These are phyloP conservation scores for Leccinum uliginosum DNA, from an alignment of 768 basidiomycete species.

Conservation along the genomic window DNA sequence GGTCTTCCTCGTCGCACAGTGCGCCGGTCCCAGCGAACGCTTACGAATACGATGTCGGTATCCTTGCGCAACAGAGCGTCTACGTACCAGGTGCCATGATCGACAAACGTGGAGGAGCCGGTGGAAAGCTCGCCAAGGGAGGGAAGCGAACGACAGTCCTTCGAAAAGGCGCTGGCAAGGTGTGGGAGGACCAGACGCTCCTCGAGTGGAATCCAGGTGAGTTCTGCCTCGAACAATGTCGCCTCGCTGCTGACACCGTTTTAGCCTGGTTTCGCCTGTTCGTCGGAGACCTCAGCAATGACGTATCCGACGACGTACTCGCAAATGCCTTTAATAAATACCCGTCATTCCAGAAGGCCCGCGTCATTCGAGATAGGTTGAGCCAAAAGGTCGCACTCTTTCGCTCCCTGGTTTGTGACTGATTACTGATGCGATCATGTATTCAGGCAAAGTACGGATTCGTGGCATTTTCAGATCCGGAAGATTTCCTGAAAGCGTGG, in stretches of 20 bases:
- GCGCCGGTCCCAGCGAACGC: conserved; percentile 86
- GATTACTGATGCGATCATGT: conserved; percentile 5
- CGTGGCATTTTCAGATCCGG: conserved; percentile 95
- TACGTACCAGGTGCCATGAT: conserved; percentile 91
- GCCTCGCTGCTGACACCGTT: conserved; percentile 4
- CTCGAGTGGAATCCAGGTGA: conserved; percentile 96
- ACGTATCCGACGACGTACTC: conserved; percentile 94
- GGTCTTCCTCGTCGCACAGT: conserved; percentile 59
- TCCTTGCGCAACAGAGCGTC: conserved; percentile 85
- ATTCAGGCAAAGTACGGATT: conserved; percentile 92
- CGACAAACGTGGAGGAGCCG: conserved; percentile 81
- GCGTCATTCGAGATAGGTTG: conserved; percentile 90
- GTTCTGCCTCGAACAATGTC: conserved; percentile 27
- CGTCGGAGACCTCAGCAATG: conserved; percentile 96
- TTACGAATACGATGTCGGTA: conserved; percentile 89
- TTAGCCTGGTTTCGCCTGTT: conserved; percentile 96
- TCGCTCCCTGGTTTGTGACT: not conserved
- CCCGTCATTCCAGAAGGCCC: conserved; percentile 88
- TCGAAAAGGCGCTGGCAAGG: conserved; percentile 91
- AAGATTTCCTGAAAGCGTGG: conserved; percentile 98
- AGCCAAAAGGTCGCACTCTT: conserved; percentile 76
- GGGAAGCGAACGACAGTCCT: conserved; percentile 92
- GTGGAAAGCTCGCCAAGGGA: conserved; percentile 82
- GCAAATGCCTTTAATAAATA: conserved; percentile 93
- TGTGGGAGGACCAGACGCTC: conserved; percentile 97